A percentile compares a stretch with the other conserved stretches of the same genome.
phyloP scores from a whole-genome alignment of 345 rosid genomes.

The Excoecaria agallocha region DNA sequence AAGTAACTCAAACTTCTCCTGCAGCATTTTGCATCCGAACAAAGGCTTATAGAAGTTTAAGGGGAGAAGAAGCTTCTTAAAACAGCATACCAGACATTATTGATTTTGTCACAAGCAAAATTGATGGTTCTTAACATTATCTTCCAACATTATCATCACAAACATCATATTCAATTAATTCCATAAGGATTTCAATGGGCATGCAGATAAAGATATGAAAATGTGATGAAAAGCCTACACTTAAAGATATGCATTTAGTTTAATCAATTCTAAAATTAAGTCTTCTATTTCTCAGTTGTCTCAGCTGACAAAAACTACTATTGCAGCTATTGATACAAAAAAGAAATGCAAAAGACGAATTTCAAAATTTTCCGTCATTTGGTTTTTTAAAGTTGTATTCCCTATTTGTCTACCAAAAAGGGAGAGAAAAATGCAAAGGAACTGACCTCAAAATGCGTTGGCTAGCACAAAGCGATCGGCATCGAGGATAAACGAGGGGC shows the following conservation, averaged over 20 bases:
- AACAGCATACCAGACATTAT: background rate
- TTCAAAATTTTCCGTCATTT: background rate
- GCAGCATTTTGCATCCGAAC: no score
- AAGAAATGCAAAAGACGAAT: background rate
- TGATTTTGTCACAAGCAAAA: background rate
- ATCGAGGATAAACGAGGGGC: constrained; percentile 31
- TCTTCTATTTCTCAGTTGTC: background rate
- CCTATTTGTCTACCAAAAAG: background rate
- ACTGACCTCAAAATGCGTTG: constrained; percentile 50
- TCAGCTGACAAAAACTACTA: background rate
- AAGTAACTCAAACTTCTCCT: no score
- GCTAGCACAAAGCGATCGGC: constrained; percentile 39
- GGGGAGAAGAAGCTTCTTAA: background rate
- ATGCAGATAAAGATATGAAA: background rate
- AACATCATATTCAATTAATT: background rate
- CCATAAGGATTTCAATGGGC: background rate
- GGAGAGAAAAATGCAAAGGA: background rate
- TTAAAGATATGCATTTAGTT: background rate
- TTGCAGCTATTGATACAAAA: background rate
- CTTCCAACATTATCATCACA: background rate
- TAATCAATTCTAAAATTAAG: background rate
- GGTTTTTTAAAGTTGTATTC: background rate
- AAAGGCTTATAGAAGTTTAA: background rate
- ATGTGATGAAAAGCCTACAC: background rate
- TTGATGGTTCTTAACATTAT: background rate